phyloP scores from a whole-genome alignment of 2,329 filamentous ascomycete species.

The Fusarium albosuccineum region DNA sequence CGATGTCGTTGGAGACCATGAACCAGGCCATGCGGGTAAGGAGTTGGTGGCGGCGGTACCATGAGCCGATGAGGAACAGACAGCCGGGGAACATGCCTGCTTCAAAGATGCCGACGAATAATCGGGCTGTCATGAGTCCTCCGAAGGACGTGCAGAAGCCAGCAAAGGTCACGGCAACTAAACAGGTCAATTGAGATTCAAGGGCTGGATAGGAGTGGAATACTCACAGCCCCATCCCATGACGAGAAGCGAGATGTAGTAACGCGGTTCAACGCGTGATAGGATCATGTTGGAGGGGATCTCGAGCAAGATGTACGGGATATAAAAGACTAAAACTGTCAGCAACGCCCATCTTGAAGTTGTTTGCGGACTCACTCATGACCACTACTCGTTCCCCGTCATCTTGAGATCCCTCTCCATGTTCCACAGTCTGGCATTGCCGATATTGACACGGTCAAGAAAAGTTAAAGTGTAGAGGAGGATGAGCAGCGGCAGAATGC shows the following conservation, averaged over 20 bases:
- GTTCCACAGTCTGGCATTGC: conserved; percentile 43
- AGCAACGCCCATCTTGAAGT: neutral
- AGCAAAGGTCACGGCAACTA: conserved; percentile 44
- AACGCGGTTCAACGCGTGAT: conserved; percentile 39
- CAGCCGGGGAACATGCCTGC: conserved; percentile 52
- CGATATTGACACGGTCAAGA: conserved; percentile 27
- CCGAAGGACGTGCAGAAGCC: conserved; percentile 47
- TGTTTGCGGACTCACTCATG: conserved; percentile 26
- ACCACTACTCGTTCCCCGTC: conserved; percentile 45
- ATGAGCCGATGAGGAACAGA: conserved; percentile 51
- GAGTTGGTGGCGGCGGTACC: conserved; percentile 51
- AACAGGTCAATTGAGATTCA: neutral
- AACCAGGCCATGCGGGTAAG: conserved; percentile 44
- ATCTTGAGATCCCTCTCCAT: conserved; percentile 50
- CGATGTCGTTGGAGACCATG: conserved; percentile 44
- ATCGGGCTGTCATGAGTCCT: conserved; percentile 43
- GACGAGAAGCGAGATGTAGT: conserved; percentile 1
- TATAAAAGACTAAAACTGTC: conserved; percentile 43
- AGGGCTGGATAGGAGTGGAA: too few relatives aligned
- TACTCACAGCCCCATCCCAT: conserved; percentile 7
- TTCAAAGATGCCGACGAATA: conserved; percentile 53
- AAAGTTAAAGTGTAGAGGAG: conserved; percentile 46
- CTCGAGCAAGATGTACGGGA: conserved; percentile 51
- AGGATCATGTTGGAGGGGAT: conserved; percentile 39
- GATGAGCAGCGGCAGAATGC: conserved; percentile 43